phyloP scores from a whole-genome alignment of 1,284 basidiomycete species.

The Neolentinus lepideus region DNA sequence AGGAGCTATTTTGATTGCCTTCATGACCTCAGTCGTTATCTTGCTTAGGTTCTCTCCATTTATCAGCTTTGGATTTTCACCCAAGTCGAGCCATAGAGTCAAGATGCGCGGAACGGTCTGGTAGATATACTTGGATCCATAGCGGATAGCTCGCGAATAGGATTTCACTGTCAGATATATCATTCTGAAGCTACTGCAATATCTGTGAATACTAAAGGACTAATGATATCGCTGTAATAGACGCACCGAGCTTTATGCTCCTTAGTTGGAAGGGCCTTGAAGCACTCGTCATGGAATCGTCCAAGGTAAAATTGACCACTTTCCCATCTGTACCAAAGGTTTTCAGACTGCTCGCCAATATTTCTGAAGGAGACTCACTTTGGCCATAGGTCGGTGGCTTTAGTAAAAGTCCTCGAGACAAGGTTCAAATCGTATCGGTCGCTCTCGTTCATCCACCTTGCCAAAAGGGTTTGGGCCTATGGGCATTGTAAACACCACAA shows the following conservation, averaged over 20 bases:
- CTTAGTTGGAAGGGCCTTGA: slow-evolving; percentile 39
- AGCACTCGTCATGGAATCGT: slow-evolving; percentile 78
- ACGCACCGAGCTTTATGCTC: slow-evolving; percentile 48
- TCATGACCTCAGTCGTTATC: slow-evolving; percentile 49
- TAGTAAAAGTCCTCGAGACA: slow-evolving; percentile 54
- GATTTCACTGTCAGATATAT: slow-evolving; percentile 58
- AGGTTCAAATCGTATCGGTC: slow-evolving; percentile 73
- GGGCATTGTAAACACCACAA: slow-evolving; percentile 2
- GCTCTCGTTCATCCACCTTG: slow-evolving; percentile 90
- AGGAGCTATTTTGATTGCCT: slow-evolving; percentile 54
- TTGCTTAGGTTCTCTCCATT: slow-evolving; percentile 38
- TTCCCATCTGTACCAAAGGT: slow-evolving; percentile 60
- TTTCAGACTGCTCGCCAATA: neutral
- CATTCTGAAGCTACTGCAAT: slow-evolving; percentile 48
- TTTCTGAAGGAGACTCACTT: slow-evolving; percentile 34
- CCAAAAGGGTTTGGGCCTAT: slow-evolving; percentile 83
- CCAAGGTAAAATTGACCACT: slow-evolving; percentile 83
- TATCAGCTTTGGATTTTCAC: slow-evolving; percentile 46
- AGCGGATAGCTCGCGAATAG: slow-evolving; percentile 70
- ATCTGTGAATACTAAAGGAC: neutral
- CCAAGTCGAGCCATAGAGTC: slow-evolving; percentile 93
- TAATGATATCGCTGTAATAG: slow-evolving; percentile 8
- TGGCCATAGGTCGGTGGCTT: slow-evolving; percentile 47
- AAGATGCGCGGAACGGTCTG: slow-evolving; percentile 92
- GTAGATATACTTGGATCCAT: slow-evolving; percentile 95